Evolutionary conservation across 2,329 filamentous ascomycete genomes (phyloP).

Genomic region (Fusarium praegraminearum): DNA sequence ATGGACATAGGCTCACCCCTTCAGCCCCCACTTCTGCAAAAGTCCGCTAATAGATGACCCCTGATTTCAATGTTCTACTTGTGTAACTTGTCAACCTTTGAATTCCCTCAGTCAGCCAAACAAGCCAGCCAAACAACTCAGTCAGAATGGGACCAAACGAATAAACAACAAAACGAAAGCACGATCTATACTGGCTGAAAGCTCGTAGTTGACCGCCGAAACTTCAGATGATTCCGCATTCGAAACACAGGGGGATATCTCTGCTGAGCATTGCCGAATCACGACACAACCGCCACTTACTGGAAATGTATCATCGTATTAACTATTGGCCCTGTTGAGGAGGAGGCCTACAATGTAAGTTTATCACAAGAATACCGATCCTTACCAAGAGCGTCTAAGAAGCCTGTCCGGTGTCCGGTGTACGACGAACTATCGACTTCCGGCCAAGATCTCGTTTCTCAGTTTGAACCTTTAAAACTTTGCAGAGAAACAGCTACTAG

Average conservation of each 20-base stretch:
- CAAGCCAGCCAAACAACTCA: background rate
- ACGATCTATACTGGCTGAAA: background rate
- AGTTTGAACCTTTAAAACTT: background rate
- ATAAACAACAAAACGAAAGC: background rate
- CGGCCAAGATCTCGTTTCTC: background rate
- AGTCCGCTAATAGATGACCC: background rate
- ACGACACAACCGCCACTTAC: background rate
- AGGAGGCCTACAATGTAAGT: background rate
- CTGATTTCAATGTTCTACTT: background rate
- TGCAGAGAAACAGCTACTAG: background rate
- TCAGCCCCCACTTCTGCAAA: background rate
- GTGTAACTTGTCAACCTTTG: too few species aligned
- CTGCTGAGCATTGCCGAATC: background rate
- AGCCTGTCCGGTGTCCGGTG: background rate
- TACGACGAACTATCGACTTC: background rate
- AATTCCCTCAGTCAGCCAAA: background rate
- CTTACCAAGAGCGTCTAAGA: background rate
- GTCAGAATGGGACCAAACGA: background rate
- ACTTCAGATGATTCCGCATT: background rate
- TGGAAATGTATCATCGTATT: rapidly evolving
- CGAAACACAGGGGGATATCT: background rate
- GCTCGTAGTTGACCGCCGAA: background rate
- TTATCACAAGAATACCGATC: background rate
- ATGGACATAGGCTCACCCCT: background rate
- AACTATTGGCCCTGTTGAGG: background rate